These are phyloP conservation scores for Saturnispora galanensis DNA, from an alignment of 805 yeast species.

Conservation along the genomic window DNA sequence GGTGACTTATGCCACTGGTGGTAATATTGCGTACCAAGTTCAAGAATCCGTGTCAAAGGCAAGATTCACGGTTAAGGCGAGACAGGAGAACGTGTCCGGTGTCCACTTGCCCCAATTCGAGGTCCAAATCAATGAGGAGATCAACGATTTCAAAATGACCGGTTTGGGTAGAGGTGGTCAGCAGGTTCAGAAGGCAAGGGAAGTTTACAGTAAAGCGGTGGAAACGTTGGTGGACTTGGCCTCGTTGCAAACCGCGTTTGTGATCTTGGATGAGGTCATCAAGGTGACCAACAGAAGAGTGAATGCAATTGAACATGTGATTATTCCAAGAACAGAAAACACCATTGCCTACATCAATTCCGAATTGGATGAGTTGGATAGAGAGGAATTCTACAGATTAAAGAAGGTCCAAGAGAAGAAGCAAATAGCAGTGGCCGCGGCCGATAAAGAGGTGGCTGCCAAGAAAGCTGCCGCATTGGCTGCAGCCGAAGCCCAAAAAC, in stretches of 20 bases:
- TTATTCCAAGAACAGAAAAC: constrained; percentile 95
- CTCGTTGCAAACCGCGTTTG: constrained; percentile 91
- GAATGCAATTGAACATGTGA: constrained; percentile 96
- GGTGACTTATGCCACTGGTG: constrained; percentile 96
- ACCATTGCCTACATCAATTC: constrained; percentile 87
- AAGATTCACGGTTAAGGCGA: constrained; percentile 80
- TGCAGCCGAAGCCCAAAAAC: constrained; percentile 12
- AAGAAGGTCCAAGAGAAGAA: constrained; percentile 95
- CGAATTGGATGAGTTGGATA: constrained; percentile 92
- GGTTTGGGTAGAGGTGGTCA: constrained; percentile 99
- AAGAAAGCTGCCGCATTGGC: constrained; percentile 18
- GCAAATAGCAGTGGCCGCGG: constrained; percentile 63
- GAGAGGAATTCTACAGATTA: constrained; percentile 95
- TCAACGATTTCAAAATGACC: constrained; percentile 91
- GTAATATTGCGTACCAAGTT: constrained; percentile 88
- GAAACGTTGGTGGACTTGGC: constrained; percentile 95
- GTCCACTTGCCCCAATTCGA: constrained; percentile 91
- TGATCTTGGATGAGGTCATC: constrained; percentile 93
- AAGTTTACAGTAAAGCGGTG: constrained; percentile 90
- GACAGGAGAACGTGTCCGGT: constrained; percentile 94
- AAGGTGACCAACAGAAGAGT: constrained; percentile 98
- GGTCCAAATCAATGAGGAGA: constrained; percentile 68
- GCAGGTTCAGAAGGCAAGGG: constrained; percentile 90
- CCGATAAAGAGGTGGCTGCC: constrained; percentile 43
- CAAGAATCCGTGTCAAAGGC: constrained; percentile 86